Evolutionary conservation across 73 alveolate genomes (phyloP), one percentile per base, ranked within the genome.

Genomic region (Symbiodinium natans): DNA sequence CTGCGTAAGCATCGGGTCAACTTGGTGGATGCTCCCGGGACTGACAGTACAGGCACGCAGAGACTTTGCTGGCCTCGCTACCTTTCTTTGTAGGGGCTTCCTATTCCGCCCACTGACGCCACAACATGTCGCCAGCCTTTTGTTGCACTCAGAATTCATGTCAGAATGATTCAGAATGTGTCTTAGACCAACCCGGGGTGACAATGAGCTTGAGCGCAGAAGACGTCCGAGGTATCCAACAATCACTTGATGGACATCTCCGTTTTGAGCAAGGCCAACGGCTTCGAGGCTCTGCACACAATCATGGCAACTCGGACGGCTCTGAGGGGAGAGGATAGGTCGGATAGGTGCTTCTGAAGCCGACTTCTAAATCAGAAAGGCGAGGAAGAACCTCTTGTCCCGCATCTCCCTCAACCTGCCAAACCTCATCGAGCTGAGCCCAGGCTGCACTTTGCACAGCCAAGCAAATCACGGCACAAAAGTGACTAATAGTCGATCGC

Each of bases 151-250:
- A n/a, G n/a, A n/a, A n/a, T n/a, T n/a, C n/a, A n/a, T n/a, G n/a
- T n/a, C n/a, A n/a, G n/a, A n/a, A n/a, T n/a, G n/a, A n/a, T n/a
- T n/a, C n/a, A n/a, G n/a, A n/a, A n/a, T n/a, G n/a, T n/a, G n/a
- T n/a, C n/a, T n/a, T n/a, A n/a, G n/a, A n/a, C n/a, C n/a, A n/a
- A n/a, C n/a, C n/a, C n/a, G n/a, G n/a, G n/a, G n/a, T n/a, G n/a
- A n/a, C n/a, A n/a, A n/a, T n/a, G n/a, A n/a, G n/a, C n/a, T n/a
- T n/a, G n/a, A n/a, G n/a, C n/a, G n/a, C n/a, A n/a, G n/a, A n/a
- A n/a, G n/a, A n/a, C n/a, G n/a, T n/a, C n/a, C 39, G 46, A 90
- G 97, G 77, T 90, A 74, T 90, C 97, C 89, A 90, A 90, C 97
- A 90, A 90, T 68, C 77, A 52, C 89, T 56, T 90, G 80, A 90